Conservation (phyloP, 2,329 filamentous ascomycete genomes). For the Didymellaceae sp. region DNA sequence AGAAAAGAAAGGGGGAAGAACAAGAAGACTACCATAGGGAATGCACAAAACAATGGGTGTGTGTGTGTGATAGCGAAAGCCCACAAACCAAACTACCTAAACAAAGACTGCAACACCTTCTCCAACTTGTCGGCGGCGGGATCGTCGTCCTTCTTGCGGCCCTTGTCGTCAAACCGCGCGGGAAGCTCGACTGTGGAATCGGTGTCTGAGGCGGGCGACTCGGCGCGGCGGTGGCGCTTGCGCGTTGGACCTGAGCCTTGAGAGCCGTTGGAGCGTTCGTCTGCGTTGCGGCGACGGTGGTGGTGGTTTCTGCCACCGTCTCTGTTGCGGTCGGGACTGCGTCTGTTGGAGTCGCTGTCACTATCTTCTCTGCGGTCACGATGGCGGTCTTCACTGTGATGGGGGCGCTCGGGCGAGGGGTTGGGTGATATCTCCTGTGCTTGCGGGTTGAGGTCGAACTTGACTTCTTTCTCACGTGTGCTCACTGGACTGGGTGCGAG, state of each 20-base stretch:
- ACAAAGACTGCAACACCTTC: conserved; percentile 40
- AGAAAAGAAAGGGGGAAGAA: no score
- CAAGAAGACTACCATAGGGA: background rate
- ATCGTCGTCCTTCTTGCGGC: conserved; percentile 39
- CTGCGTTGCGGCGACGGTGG: conserved; percentile 3
- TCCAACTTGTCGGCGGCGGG: conserved; percentile 45
- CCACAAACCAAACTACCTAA: conserved; percentile 24
- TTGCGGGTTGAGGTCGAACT: conserved; percentile 47
- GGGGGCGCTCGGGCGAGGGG: conserved; percentile 17
- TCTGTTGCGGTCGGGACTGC: conserved; percentile 12
- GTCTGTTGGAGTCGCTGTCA: conserved; percentile 16
- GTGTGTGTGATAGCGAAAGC: background rate
- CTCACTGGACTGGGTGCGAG: conserved; percentile 23
- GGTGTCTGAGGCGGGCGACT: conserved; percentile 35
- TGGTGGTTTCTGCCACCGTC: conserved; percentile 16
- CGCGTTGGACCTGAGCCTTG: conserved; percentile 25
- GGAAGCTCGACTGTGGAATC: conserved; percentile 47
- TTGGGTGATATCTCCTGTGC: conserved; percentile 31
- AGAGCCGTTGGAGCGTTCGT: conserved; percentile 24
- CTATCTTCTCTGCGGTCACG: conserved; percentile 15
- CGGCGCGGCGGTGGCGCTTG: conserved; percentile 30
- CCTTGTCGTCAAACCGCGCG: conserved; percentile 45
- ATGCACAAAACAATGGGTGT: background rate
- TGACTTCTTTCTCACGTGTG: conserved; percentile 42
- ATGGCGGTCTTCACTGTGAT: conserved; percentile 13